Base-by-base conservation (phyloP, 192 early-diverging fungal species). In the Dissophora ornata region DNA sequence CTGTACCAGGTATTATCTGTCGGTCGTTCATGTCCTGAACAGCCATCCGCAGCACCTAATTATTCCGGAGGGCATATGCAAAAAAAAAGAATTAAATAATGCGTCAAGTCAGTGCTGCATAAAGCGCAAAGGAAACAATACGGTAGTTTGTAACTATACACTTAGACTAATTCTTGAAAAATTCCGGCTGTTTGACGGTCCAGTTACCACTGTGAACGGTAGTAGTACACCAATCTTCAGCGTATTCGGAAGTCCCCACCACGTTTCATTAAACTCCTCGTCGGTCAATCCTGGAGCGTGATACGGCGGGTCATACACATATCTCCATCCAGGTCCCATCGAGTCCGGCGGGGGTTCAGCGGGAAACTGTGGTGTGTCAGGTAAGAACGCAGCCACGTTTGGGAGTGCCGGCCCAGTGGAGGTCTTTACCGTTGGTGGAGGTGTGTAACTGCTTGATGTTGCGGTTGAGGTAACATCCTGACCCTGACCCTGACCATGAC, bases 1-100 rank as follows among this genome's bases (percentile, higher is more conserved):
- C n/a, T n/a, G n/a, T 73, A 60, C 71, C 71, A 28, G 71, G 71
- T 59, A 74, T 74, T 26, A 51, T 32, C 24, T 66, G 57, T 18
- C 19, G 53, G 19, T 74, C 48, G 25, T 74, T 74, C 56, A 74
- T 74, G 24, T 74, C 62, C 25, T 40, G 30, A 0, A 60, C 44
- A 11, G 71, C 71, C 71, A 74, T 74, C n/a, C 71, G 56, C 1
- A 74, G 62, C 6, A 55, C 71, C 71, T 74, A 41, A 3, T 10
- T 6, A n/a, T n/a, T n/a, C n/a, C n/a, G n/a, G n/a, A n/a, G n/a
- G n/a, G n/a, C n/a, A n/a, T n/a, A n/a, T n/a, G n/a, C n/a, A n/a
- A n/a, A n/a, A n/a, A n/a, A n/a, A n/a, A n/a, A n/a, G n/a, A n/a
- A n/a, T n/a, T n/a, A n/a, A n/a, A n/a, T n/a, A n/a, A n/a, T n/a